Evolutionary conservation across 2,329 filamentous ascomycete species (phyloP), one percentile per base, ranked within the genome.

Genomic region (Ceratocystis alfenasii): DNA sequence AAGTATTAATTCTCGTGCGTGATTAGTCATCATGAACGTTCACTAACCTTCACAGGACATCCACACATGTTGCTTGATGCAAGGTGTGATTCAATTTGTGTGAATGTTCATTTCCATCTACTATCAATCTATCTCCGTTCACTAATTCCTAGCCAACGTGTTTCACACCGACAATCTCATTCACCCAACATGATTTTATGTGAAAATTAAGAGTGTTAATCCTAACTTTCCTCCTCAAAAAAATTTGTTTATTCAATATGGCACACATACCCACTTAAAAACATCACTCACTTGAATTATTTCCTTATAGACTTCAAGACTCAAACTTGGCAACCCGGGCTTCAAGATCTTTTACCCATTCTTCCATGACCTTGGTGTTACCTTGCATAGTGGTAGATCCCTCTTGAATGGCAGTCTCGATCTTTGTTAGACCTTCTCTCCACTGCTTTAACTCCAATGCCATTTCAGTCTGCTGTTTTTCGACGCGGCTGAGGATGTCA

Each of bases 301-400:
- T 15, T 12, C 7, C 12, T 8, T 28, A 6, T 28, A 53, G 22
- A 10, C 55, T 25, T 62, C 48, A 65, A 65, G 30, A 41, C 15
- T 64, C 65, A 36, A 66, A 74, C 70, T 81, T 81, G 68, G 81
- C 81, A 74, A 96, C 81, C 75, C 89, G 87, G 71, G 80, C 83
- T 77, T 97, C 93, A 65, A 99, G 76, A 66, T 88, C 89, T 74
- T 88, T 89, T 3, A 97, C 89, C 90, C 92, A 96, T 50, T 84
- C 85, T 70, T 93, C 88, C 68, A 97, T 87, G n/a, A 88, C 82
- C 71, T 87, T 86, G 75, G 92, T 86, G 75, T 99, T 99, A 63
- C 81, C 83, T 69, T 83, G 83, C 78, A 95, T 87, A 3, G 85
- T 81, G 33, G 78, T 78, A 72, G 89, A 87, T 3, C 87, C 86